Evolutionary conservation across 768 basidiomycete species (phyloP), one percentile per base, ranked within the genome.

Genomic region (Symmetrospora coprosmae): DNA sequence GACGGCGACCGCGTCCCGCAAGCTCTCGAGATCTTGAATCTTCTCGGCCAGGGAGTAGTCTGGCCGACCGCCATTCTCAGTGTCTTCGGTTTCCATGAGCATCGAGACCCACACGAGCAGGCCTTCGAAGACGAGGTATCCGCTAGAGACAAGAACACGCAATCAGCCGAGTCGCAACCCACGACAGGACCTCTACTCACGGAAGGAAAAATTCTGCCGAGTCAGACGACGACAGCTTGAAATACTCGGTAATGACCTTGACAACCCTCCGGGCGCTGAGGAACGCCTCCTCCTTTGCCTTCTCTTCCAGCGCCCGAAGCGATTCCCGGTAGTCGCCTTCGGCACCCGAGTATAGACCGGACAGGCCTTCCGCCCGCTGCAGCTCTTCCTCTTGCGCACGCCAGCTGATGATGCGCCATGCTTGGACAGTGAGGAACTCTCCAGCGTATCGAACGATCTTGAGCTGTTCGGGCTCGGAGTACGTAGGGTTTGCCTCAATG

Each of bases 371-470:
- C 34, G 4, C 14, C 41, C 43, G 27, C 43, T 43, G 31, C 9
- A 58, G 55, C 41, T 58, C 41, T 13, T 58, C 55, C 23, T 31
- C 30, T 6, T 28, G 30, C 19, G 25, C 31, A 14, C 43, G 23
- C 41, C 41, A 58, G 5, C 25, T 30, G 7, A 58, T 23, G 14
- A 58, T 31, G 7, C 43, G 55, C 30, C 46, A 43, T 2, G 55
- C 55, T 43, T 58, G 55, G 19, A 35, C 55, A 16, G 46, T 6
- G 39, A 58, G 31, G 41, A 58, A 58, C 14, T 58, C 55, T 25
- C 31, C 37, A 27, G 23, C 27, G 41, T 45, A 45, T 11, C 25
- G 40, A 11, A 58, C 7, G 23, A 45, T 25, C 27, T 28, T 28
- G 19, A 27, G 31, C 23, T 58, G 55, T 30, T 58, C 55, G 4